These are phyloP conservation scores for Hyphodiscus hymeniophilus DNA, from an alignment of 495 filamentous ascomycete species.

Conservation along the genomic window DNA sequence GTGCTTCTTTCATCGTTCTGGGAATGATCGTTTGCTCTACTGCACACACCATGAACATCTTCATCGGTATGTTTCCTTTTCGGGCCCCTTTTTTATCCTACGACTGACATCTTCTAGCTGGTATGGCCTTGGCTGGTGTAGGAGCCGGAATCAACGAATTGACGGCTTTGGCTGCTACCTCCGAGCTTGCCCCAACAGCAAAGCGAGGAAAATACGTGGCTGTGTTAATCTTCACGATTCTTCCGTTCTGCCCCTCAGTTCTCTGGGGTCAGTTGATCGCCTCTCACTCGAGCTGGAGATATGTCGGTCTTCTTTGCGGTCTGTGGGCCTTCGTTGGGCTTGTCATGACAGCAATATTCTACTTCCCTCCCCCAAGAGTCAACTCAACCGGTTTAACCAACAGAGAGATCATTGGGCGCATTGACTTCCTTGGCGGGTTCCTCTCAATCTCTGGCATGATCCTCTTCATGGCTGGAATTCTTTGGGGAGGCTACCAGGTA, in stretches of 20 bases:
- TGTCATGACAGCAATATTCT: conserved; percentile 52
- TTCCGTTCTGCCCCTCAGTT: conserved; percentile 60
- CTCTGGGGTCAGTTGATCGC: conserved; percentile 64
- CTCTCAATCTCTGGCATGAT: conserved; percentile 58
- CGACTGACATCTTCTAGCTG: conserved; percentile 35
- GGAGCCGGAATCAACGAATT: conserved; percentile 58
- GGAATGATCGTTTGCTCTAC: conserved; percentile 61
- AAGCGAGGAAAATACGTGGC: conserved; percentile 63
- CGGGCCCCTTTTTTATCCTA: conserved; percentile 37
- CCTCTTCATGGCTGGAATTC: conserved; percentile 56
- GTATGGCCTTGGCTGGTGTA: conserved; percentile 53
- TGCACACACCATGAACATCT: conserved; percentile 56
- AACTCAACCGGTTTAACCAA: conserved; percentile 42
- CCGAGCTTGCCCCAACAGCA: conserved; percentile 58
- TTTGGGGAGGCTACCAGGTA: conserved; percentile 57
- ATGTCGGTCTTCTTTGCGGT: conserved; percentile 51
- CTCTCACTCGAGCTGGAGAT: conserved; percentile 50
- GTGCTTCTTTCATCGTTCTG: conserved; percentile 47
- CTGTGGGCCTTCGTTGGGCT: conserved; percentile 55
- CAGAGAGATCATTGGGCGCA: conserved; percentile 42
- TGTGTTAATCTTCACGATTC: conserved; percentile 54
- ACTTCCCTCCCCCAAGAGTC: conserved; percentile 53
- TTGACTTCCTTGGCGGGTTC: conserved; percentile 61
- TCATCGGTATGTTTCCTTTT: conserved; percentile 48
- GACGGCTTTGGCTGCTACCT: conserved; percentile 55